Percentiles rank a stretch among this genome's conserved stretches.
Conservation (phyloP, 805 yeast genomes). For the Blastobotrys mokoenaii region DNA sequence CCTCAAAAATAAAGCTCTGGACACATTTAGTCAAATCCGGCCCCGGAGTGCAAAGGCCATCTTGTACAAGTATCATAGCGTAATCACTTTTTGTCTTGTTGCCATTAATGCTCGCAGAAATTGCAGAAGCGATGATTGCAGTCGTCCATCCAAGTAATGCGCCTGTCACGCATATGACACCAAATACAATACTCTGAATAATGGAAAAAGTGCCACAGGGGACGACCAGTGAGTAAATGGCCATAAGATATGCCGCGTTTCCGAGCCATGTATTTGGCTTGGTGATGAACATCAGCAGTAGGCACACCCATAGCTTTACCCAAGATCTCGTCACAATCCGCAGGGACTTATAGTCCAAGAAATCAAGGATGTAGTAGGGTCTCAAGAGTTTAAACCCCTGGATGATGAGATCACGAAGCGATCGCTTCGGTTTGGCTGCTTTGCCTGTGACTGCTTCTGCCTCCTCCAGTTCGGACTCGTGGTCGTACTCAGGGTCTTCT, state of each 20-base stretch:
- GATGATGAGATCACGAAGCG: too few relatives aligned
- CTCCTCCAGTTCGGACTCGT: too few relatives aligned
- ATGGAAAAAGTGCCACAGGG: slow-evolving; percentile 20
- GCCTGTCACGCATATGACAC: slow-evolving; percentile 10
- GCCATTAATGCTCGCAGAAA: slow-evolving; percentile 21
- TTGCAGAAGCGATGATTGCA: slow-evolving; percentile 19
- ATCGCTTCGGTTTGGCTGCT: too few relatives aligned
- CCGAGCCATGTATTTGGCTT: slow-evolving; percentile 21
- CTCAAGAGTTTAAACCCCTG: background rate
- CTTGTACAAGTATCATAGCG: slow-evolving; percentile 6
- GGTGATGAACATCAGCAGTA: slow-evolving; percentile 15
- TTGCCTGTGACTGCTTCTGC: too few relatives aligned
- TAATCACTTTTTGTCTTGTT: slow-evolving; percentile 11
- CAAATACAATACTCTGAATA: slow-evolving; percentile 8
- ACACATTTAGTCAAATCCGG: slow-evolving; percentile 14
- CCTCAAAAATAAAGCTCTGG: slow-evolving; percentile 14
- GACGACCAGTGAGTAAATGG: slow-evolving; percentile 19
- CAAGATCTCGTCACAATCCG: slow-evolving; percentile 21
- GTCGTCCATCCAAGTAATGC: slow-evolving; percentile 13
- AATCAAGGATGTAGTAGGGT: slow-evolving; percentile 17
- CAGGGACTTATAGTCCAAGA: slow-evolving; percentile 20
- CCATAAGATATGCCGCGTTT: slow-evolving; percentile 19
- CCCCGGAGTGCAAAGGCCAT: slow-evolving; percentile 18
- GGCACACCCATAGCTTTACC: slow-evolving; percentile 20
- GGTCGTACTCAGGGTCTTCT: too few relatives aligned